Conservation (phyloP, 1,284 basidiomycete species). For the Austropuccinia psidii region DNA sequence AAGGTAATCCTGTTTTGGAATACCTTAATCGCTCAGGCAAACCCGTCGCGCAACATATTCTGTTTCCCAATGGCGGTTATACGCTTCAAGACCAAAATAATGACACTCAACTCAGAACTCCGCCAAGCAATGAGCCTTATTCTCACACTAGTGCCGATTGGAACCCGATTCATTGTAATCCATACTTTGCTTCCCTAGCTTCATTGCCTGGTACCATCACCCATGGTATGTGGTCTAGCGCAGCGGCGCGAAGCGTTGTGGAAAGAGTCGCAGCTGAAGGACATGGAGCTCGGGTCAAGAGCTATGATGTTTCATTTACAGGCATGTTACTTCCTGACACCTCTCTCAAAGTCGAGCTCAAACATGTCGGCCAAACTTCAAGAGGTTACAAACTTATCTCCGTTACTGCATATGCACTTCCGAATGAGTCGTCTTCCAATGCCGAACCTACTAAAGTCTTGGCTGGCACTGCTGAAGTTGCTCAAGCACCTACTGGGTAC, state of each 20-base stretch:
- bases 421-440: constrained; percentile 55
- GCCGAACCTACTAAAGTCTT: constrained; percentile 60
- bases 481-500: constrained; percentile 84
- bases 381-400: constrained; percentile 86
- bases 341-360: constrained; percentile 76
- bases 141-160: constrained; percentile 94
- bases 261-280: constrained; percentile 92
- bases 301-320: constrained; percentile 83
- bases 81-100: constrained; percentile 56
- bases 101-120: constrained; percentile 46
- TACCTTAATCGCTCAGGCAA: constrained; percentile 86
- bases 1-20: constrained; percentile 86
- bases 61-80: constrained; percentile 79
- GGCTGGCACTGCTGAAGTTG: constrained; percentile 83
- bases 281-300: constrained; percentile 78
- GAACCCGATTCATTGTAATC: constrained; percentile 96
- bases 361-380: constrained; percentile 76
- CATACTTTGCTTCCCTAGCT: constrained; percentile 92
- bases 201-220: constrained; percentile 92
- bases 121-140: constrained; percentile 85
- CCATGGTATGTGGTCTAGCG: constrained; percentile 94
- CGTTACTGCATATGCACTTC: constrained; percentile 76
- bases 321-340: constrained; percentile 97
- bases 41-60: constrained; percentile 65
- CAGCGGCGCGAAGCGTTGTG: constrained; percentile 83